Evolutionary conservation across 371 early-diverging fungal genomes (phyloP).

Genomic region (Cokeromyces recurvatus): DNA sequence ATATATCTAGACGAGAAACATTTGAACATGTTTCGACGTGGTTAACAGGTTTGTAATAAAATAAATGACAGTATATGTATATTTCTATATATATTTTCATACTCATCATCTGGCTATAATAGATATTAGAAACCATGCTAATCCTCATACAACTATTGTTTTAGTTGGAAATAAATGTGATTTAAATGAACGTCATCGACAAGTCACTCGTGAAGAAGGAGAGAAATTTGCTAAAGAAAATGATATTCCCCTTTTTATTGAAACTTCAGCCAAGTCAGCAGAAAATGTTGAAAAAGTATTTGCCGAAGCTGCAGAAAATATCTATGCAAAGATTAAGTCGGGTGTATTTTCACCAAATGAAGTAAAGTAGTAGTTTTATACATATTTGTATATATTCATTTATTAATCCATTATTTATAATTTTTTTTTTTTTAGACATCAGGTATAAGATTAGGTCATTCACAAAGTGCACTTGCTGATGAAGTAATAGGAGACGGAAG

Average conservation of each 20-base stretch:
- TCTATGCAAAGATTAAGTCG: constrained; percentile 79
- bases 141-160: constrained; percentile 86
- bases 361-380: too few relatives aligned
- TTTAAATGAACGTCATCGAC: constrained; percentile 65
- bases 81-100: not conserved
- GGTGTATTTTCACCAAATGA: constrained; percentile 76
- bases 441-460: constrained; percentile 47
- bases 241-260: constrained; percentile 80
- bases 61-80: not conserved
- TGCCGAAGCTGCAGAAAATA: constrained; percentile 70
- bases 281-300: constrained; percentile 87
- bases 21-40: constrained; percentile 90
- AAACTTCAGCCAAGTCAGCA: constrained; percentile 93
- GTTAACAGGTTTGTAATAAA: constrained; percentile 67
- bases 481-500: constrained; percentile 27
- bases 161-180: constrained; percentile 96
- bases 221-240: constrained; percentile 84
- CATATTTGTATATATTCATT: not conserved
- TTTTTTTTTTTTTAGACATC: constrained; percentile 36
- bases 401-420: not conserved
- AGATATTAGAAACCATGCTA: constrained; percentile 83
- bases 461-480: constrained; percentile 44
- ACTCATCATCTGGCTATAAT: not conserved
- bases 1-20: constrained; percentile 81
- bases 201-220: constrained; percentile 85